phyloP scores from a whole-genome alignment of 2,329 filamentous ascomycete species.

The Calonectria pseudoreteaudii region DNA sequence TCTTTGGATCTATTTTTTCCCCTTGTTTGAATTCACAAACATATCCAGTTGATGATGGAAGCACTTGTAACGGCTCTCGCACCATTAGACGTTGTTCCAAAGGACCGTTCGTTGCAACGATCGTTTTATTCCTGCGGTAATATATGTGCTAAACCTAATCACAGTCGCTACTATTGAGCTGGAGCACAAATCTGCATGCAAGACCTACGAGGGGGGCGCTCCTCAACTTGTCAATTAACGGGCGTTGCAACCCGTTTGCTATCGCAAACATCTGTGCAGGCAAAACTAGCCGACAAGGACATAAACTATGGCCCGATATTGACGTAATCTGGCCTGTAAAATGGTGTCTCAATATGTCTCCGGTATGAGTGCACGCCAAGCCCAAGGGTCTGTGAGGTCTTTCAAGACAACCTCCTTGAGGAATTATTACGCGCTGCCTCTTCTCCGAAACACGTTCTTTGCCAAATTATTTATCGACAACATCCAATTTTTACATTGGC shows the following conservation, averaged over 20 bases:
- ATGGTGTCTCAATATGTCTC: neutral
- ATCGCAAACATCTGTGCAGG: neutral
- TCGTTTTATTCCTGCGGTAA: neutral
- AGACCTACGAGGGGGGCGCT: neutral
- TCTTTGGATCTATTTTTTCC: neutral
- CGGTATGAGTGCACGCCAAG: neutral
- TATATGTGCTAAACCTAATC: neutral
- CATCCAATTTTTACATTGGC: neutral
- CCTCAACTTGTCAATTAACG: neutral
- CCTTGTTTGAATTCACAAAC: neutral
- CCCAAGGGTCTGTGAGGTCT: neutral
- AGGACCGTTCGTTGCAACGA: neutral
- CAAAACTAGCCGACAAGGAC: neutral
- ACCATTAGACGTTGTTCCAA: neutral
- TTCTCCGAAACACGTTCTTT: neutral
- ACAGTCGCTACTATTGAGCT: neutral
- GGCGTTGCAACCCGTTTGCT: neutral
- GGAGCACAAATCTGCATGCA: neutral
- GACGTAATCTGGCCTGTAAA: neutral
- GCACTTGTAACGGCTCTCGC: neutral
- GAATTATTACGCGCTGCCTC: neutral
- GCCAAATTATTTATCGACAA: neutral
- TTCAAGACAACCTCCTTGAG: neutral
- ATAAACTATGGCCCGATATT: neutral
- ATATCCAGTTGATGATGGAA: neutral